phyloP scores from a whole-genome alignment of 768 basidiomycete genomes.

The Tricholoma hemisulphureum region DNA sequence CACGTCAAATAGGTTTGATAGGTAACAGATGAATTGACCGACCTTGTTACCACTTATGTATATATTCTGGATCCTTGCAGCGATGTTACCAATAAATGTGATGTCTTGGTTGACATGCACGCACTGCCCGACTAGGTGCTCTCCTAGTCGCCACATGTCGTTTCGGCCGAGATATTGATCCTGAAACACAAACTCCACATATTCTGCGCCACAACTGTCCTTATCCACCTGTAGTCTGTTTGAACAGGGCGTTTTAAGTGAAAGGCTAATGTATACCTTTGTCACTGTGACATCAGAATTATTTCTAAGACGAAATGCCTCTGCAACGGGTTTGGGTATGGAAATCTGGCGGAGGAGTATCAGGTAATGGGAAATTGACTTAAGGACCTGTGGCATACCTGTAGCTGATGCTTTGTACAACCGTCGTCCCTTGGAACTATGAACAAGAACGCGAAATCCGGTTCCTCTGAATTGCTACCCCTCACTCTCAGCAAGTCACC shows the following conservation, averaged over 20 bases:
- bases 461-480: constrained; percentile 39
- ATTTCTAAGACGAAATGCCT: constrained; percentile 68
- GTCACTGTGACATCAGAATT: constrained; percentile 69
- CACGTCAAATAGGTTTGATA: constrained; percentile 1
- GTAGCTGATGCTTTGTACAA: constrained; percentile 59
- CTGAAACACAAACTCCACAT: constrained; percentile 88
- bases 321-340: constrained; percentile 68
- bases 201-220: constrained; percentile 60
- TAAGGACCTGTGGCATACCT: constrained; percentile 38
- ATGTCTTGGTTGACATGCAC: constrained; percentile 84
- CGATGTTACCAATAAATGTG: constrained; percentile 77
- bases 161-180: constrained; percentile 95
- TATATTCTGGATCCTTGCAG: constrained; percentile 79
- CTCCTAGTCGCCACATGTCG: constrained; percentile 95
- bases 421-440: constrained; percentile 65
- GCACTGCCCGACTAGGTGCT: constrained; percentile 76
- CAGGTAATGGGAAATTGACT: not conserved
- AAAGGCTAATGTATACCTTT: constrained; percentile 46
- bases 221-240: constrained; percentile 59
- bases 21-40: constrained; percentile 13
- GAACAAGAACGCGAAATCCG: constrained; percentile 54
- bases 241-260: not conserved
- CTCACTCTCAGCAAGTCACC: constrained; percentile 69
- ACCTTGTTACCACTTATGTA: constrained; percentile 71
- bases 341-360: constrained; percentile 53